Conservation (phyloP, 768 basidiomycete species). For the Brasilioporus rufonigricans region DNA sequence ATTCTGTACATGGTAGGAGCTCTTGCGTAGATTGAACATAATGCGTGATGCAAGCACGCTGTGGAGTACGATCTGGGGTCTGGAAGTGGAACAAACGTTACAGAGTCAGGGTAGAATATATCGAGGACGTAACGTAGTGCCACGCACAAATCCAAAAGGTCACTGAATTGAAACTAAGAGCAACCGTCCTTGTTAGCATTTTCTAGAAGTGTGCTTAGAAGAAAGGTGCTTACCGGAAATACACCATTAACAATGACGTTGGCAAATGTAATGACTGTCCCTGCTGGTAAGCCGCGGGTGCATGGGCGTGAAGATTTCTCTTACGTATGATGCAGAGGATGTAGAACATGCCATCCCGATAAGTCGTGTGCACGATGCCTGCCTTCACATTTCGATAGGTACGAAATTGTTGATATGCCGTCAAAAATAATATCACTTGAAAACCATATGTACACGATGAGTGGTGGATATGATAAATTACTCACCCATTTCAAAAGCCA, state of each 20-base stretch:
- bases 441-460: background rate
- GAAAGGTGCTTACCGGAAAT: slow-evolving; percentile 8
- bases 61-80: slow-evolving; percentile 4
- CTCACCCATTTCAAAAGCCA: slow-evolving; percentile 12
- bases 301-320: background rate
- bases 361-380: slow-evolving; percentile 6
- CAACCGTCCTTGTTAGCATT: background rate
- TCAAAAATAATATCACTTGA: slow-evolving; percentile 11
- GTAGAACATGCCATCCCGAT: slow-evolving; percentile 19
- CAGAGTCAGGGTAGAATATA: background rate
- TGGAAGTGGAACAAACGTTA: background rate
- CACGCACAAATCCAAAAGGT: slow-evolving; percentile 6
- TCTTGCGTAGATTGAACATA: slow-evolving; percentile 13
- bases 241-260: slow-evolving; percentile 8
- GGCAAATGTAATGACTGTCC: slow-evolving; percentile 13
- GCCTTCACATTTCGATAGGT: background rate
- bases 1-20: background rate
- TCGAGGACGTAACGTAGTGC: background rate
- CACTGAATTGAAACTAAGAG: slow-evolving; percentile 3
- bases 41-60: slow-evolving; percentile 5
- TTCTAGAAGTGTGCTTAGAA: background rate
- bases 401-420: slow-evolving; percentile 1
- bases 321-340: slow-evolving; percentile 17
- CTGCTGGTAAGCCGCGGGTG: background rate
- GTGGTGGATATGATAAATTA: background rate